Conservation (phyloP, 1,139 yeast genomes). For the Blastobotrys aristatus region DNA sequence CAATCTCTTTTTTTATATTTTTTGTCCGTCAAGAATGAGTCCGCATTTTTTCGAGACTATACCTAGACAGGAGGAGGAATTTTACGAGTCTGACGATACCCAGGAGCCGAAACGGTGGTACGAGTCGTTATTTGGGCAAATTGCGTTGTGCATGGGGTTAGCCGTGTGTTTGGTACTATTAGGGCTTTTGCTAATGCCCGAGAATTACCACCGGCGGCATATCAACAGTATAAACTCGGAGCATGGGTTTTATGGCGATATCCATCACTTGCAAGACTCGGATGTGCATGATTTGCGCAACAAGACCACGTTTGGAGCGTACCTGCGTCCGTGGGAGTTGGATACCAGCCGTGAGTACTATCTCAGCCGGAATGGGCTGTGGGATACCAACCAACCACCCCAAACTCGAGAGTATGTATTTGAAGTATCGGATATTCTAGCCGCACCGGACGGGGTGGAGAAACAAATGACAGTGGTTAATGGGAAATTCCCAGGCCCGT, state of each 20-base stretch:
- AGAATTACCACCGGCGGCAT: neutral
- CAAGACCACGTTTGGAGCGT: slow-evolving; percentile 22
- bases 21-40: too few species aligned
- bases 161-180: neutral
- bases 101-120: neutral
- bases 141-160: neutral
- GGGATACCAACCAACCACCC: slow-evolving; percentile 17
- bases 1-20: too few species aligned
- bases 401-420: slow-evolving; percentile 45
- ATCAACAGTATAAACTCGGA: neutral
- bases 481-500: slow-evolving; percentile 73
- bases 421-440: slow-evolving; percentile 56
- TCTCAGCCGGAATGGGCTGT: slow-evolving; percentile 20
- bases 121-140: neutral
- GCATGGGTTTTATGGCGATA: slow-evolving; percentile 5
- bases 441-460: slow-evolving; percentile 62
- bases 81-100: neutral
- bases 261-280: neutral
- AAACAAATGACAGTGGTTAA: slow-evolving; percentile 63
- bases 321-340: slow-evolving; percentile 28
- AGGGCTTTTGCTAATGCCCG: neutral
- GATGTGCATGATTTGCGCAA: slow-evolving; percentile 2
- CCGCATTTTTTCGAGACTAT: neutral
- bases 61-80: neutral
- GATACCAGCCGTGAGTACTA: slow-evolving; percentile 30